Base-by-base conservation (phyloP, 257 asterid species). In the Penstemon barbatus region DNA sequence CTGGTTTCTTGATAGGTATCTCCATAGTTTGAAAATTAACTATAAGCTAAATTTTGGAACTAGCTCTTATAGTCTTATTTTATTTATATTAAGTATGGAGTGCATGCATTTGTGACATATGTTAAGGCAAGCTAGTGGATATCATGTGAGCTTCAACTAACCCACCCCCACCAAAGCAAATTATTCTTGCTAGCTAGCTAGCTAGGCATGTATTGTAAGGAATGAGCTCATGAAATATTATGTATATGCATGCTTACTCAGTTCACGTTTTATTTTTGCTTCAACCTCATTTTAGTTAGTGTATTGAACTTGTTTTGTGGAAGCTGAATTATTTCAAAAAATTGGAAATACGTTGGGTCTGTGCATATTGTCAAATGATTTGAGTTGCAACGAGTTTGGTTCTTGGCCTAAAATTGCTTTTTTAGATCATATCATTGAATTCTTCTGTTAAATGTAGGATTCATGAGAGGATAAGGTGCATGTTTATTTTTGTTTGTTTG, bases 11-110 rank as follows among this genome's bases (percentile, higher is more conserved):
- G 33, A 77, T 58, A 2, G 85, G 79, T 61, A 79, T 75, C 62
- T 87, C 97, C 97, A 89, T 89, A 50, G 53, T 33, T 12, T 48
- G 69, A 43, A 64, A 55, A 66, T 62, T 5, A 25, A 25, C 33
- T 25, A 69, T 79, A 84, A 83, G 60, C 85, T 73, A 84, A 78
- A 73, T 65, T 61, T 75, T 71, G 70, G 64, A 70, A 44, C 36
- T 51, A 8, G 60, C 66, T 51, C 56, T 73, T 75, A 46, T 69
- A 64, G 69, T 72, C 18, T 15, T 15, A 15, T 25, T 25, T 15
- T 15, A 15, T 25, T 25, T 25, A 25, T 25, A 25, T 25, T 25
- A 0, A 25, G 33, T 25, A 1, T 25, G 33, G 33, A 25, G 33
- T 25, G 33, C 33, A 25, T 25, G 2, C 64, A 50, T 46, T 36